Evolutionary conservation across 2,329 filamentous ascomycete species (phyloP).

Genomic region (Raffaelea ambrosiae): DNA sequence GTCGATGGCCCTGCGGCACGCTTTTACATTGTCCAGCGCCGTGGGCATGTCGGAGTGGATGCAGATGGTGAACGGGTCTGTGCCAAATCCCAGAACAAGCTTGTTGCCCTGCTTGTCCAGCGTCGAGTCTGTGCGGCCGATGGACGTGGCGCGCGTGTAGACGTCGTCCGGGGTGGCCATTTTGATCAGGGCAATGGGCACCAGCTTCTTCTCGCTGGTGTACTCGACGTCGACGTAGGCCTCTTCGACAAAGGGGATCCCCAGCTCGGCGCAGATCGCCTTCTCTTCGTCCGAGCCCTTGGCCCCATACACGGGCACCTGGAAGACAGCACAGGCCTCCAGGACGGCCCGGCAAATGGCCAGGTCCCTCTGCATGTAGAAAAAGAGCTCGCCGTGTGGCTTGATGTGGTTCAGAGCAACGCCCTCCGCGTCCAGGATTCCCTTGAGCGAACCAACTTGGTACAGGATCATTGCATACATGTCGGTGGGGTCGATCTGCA

Average conservation of each 20-base stretch:
- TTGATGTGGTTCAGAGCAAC: conserved; percentile 53
- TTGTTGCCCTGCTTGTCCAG: neutral
- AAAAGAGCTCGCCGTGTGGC: conserved; percentile 35
- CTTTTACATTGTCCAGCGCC: neutral
- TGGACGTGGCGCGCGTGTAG: neutral
- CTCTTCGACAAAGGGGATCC: neutral
- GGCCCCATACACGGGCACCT: neutral
- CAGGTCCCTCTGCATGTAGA: neutral
- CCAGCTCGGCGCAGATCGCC: neutral
- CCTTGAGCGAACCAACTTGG: conserved; percentile 55
- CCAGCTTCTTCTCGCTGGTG: neutral
- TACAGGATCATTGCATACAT: conserved; percentile 50
- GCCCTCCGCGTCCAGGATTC: conserved; percentile 47
- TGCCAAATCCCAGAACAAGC: neutral
- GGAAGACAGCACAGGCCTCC: neutral
- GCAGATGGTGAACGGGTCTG: neutral
- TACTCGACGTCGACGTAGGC: neutral
- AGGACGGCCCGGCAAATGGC: neutral
- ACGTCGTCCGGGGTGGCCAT: neutral
- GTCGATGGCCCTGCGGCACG: neutral
- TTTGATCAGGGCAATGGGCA: neutral
- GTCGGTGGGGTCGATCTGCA: conserved; percentile 48
- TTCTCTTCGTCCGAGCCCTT: neutral
- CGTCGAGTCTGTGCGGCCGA: neutral
- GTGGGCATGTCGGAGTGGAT: neutral